phyloP scores from a whole-genome alignment of 73 alveolate genomes.

The Stentor coeruleus region DNA sequence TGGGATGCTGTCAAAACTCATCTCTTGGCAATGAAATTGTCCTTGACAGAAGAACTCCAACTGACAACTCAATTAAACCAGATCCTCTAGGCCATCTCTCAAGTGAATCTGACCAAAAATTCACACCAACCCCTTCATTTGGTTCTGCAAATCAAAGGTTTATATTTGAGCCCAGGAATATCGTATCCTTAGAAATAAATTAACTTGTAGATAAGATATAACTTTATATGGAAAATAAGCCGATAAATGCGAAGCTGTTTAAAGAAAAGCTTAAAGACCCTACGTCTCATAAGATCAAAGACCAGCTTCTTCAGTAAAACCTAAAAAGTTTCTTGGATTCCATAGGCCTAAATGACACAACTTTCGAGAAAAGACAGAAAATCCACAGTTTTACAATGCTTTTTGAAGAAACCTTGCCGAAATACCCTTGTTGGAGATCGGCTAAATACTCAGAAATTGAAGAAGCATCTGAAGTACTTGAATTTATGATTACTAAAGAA shows the following conservation, averaged over 20 bases:
- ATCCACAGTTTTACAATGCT: neutral
- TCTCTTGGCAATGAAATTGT: neutral
- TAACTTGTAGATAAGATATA: no score
- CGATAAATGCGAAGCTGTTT: neutral
- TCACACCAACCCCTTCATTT: neutral
- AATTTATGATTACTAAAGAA: slow-evolving; percentile 6
- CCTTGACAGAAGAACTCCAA: neutral
- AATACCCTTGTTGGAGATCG: slow-evolving; percentile 15
- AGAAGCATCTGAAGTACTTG: slow-evolving; percentile 12
- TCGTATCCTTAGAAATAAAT: no score
- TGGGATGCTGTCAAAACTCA: neutral
- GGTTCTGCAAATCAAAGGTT: neutral
- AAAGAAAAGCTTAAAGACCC: slow-evolving; percentile 8
- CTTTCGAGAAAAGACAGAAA: neutral
- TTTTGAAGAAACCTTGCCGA: slow-evolving; percentile 9
- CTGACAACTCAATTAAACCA: neutral
- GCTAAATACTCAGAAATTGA: slow-evolving; percentile 5
- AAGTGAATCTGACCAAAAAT: neutral
- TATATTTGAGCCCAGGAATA: no score
- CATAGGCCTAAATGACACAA: neutral
- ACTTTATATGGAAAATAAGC: neutral
- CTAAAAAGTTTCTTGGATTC: neutral
- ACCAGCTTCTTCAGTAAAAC: no score
- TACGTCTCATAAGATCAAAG: neutral
- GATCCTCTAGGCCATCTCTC: no score